Percentiles rank a stretch among this genome's conserved stretches.
Evolutionary conservation across 257 asterid species (phyloP).

Genomic region (Solanum arcanum): DNA sequence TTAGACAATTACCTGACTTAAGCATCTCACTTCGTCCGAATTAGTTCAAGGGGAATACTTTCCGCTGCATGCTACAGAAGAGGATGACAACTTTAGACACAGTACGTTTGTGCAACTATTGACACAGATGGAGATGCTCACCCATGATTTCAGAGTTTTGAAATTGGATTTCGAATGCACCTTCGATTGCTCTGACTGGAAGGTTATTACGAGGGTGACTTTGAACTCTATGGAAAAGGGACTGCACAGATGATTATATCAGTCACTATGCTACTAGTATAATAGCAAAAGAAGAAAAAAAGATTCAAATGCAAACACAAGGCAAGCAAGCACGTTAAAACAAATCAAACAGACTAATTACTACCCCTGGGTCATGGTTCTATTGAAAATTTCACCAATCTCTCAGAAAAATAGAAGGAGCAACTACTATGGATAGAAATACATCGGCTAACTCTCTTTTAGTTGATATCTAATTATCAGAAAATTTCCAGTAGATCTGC

Average conservation of each 20-base stretch:
- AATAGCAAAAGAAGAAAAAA: neutral
- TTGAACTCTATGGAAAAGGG: constrained; percentile 84
- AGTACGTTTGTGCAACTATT: neutral
- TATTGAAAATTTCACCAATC: neutral
- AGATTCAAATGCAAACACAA: neutral
- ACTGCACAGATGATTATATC: constrained; percentile 24
- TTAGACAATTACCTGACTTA: constrained; percentile 20
- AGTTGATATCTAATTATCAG: neutral
- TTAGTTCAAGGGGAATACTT: constrained; percentile 70
- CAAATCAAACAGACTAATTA: neutral
- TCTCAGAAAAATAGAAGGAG: neutral
- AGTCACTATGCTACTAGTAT: neutral
- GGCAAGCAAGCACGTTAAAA: neutral
- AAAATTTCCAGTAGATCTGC: neutral
- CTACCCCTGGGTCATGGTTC: neutral
- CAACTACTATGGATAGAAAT: neutral
- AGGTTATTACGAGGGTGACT: constrained; percentile 49
- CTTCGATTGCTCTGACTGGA: constrained; percentile 43
- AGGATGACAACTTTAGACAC: neutral
- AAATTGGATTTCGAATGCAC: constrained; percentile 34
- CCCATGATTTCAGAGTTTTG: constrained; percentile 50
- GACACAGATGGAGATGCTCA: constrained; percentile 14
- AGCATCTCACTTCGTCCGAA: constrained; percentile 46
- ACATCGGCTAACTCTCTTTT: neutral
- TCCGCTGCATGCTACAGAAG: constrained; percentile 51